Conservation (phyloP, 108 stramenopile genomes). For the Cyclostephanos invisitatus region DNA sequence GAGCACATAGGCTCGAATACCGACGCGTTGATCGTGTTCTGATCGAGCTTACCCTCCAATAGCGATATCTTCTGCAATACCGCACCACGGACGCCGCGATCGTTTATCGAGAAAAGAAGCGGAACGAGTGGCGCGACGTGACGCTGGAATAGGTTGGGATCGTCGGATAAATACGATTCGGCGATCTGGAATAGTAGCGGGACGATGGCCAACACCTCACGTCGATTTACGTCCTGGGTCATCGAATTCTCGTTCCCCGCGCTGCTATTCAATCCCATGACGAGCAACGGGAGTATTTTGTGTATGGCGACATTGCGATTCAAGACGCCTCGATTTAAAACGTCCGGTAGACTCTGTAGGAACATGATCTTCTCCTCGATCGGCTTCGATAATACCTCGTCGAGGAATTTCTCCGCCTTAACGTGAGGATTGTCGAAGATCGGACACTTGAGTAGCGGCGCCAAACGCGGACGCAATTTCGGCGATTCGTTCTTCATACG, state of each 20-base stretch:
- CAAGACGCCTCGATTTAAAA: constrained; percentile 55
- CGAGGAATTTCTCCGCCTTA: constrained; percentile 62
- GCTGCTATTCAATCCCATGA: constrained; percentile 46
- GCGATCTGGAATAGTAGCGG: constrained; percentile 73
- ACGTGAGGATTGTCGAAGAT: constrained; percentile 80
- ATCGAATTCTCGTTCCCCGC: constrained; percentile 65
- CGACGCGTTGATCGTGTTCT: constrained; percentile 59
- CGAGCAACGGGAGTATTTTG: constrained; percentile 78
- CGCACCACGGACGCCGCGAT: constrained; percentile 83
- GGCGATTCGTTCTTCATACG: constrained; percentile 72
- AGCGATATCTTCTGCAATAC: constrained; percentile 68
- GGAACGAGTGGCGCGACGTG: constrained; percentile 68
- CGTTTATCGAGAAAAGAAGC: constrained; percentile 75
- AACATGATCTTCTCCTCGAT: constrained; percentile 74
- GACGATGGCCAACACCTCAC: constrained; percentile 76
- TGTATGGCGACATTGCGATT: constrained; percentile 56
- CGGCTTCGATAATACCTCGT: constrained; percentile 74
- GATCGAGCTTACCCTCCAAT: constrained; percentile 63
- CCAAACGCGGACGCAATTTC: constrained; percentile 70
- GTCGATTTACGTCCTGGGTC: constrained; percentile 77
- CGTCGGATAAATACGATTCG: constrained; percentile 57
- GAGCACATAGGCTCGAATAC: constrained; percentile 90
- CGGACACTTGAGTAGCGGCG: constrained; percentile 80
- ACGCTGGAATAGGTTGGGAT: constrained; percentile 49
- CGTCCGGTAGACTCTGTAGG: constrained; percentile 68